Evolutionary conservation across 306 rosid species (phyloP).

Genomic region (Prunus dulcis): DNA sequence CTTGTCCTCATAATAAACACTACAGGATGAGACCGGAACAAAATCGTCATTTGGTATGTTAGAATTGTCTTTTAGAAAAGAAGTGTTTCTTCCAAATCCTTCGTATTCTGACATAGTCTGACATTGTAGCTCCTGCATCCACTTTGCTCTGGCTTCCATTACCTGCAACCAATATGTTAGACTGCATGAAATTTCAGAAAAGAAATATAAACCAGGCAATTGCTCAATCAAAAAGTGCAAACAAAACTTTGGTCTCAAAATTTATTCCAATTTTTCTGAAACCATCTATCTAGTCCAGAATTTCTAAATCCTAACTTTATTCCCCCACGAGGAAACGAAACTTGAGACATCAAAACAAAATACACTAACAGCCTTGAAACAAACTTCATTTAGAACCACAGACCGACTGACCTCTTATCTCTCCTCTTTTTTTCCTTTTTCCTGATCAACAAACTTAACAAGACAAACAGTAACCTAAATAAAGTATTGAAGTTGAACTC

Average conservation of each 20-base stretch:
- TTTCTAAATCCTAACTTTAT: background rate
- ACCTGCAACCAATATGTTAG: constrained; percentile 50
- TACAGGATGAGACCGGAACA: constrained; percentile 33
- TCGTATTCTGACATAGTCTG: constrained; percentile 52
- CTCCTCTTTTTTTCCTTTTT: background rate
- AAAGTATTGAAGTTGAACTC: background rate
- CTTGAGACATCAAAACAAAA: background rate
- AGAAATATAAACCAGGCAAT: background rate
- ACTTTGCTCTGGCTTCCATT: constrained; percentile 75
- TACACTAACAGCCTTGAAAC: background rate
- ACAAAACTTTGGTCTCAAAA: background rate
- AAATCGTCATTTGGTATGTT: constrained; percentile 36
- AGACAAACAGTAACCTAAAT: background rate
- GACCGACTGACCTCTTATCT: background rate
- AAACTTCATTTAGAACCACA: background rate
- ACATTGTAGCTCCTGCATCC: constrained; percentile 95
- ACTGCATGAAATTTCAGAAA: constrained; percentile 1
- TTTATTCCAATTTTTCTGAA: background rate
- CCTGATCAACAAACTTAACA: background rate
- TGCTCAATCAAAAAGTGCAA: constrained; percentile 3
- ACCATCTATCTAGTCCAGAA: background rate
- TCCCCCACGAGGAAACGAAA: background rate
- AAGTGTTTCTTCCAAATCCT: constrained; percentile 45
- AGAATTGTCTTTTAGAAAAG: constrained; percentile 38
- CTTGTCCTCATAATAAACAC: constrained; percentile 44